phyloP scores from a whole-genome alignment of 441 rosid species.

The Croton laevigatus region DNA sequence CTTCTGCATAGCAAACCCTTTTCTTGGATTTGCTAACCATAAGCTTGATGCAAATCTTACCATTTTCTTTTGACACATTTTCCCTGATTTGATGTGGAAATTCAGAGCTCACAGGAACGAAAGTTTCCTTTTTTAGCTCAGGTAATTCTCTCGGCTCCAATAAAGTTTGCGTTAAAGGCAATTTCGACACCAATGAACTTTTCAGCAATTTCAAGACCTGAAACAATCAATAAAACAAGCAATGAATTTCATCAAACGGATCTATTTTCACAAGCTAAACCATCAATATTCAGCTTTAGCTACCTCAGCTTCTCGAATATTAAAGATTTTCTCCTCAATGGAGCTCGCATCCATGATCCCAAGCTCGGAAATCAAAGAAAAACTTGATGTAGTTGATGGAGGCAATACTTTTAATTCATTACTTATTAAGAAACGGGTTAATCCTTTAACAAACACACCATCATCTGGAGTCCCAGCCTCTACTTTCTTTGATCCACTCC shows the following conservation, averaged over 20 bases:
- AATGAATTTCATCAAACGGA: not conserved
- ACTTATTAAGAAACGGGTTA: not conserved
- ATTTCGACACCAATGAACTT: constrained; percentile 19
- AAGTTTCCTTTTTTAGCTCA: not conserved
- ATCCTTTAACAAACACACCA: constrained; percentile 22
- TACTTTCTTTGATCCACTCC: not conserved
- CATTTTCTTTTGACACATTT: not conserved
- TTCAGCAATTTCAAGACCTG: constrained; percentile 24
- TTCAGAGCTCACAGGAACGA: not conserved
- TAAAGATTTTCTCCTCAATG: constrained; percentile 15
- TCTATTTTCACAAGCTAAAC: not conserved
- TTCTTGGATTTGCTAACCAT: constrained; percentile 24
- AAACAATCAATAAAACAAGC: constrained; percentile 10
- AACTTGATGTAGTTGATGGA: constrained; percentile 12
- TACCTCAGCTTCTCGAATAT: not conserved
- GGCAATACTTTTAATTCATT: constrained; percentile 23
- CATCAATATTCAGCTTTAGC: too few relatives aligned
- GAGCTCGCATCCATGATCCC: constrained; percentile 3
- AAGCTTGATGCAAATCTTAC: constrained; percentile 24
- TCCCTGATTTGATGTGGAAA: not conserved
- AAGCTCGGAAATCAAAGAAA: constrained; percentile 21
- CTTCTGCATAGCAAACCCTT: constrained; percentile 28
- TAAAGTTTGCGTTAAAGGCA: constrained; percentile 23
- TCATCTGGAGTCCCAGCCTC: not conserved
- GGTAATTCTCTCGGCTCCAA: not conserved